Evolutionary conservation across 106 monocot species (phyloP).

Genomic region (Xerophyta viscosa): DNA sequence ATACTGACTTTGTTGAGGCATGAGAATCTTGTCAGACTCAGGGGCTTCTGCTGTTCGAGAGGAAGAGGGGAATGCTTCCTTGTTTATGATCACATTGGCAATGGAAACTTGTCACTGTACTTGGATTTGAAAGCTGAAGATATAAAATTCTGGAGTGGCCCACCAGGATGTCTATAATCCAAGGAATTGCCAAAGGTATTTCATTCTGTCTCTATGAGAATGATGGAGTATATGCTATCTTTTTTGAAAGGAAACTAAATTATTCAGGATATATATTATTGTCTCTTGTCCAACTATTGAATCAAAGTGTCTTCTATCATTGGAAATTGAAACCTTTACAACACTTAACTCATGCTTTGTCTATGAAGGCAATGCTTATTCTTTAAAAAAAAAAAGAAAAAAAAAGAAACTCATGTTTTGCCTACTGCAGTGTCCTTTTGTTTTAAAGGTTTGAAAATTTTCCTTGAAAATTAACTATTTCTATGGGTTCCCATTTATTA

Average conservation of each 20-base stretch:
- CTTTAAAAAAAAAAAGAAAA: too few relatives aligned
- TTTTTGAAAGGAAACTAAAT: too few relatives aligned
- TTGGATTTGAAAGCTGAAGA: conserved; percentile 35
- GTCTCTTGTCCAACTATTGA: too few relatives aligned
- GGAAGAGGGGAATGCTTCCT: conserved; percentile 83
- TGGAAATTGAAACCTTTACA: too few relatives aligned
- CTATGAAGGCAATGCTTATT: too few relatives aligned
- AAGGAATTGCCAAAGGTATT: conserved; percentile 78
- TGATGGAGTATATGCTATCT: background rate
- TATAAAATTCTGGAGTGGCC: conserved; percentile 55
- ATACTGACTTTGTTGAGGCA: conserved; percentile 35
- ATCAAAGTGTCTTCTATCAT: too few relatives aligned
- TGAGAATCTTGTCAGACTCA: conserved; percentile 58
- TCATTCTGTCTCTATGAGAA: background rate
- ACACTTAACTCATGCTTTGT: too few relatives aligned
- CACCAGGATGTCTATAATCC: conserved; percentile 66
- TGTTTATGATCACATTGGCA: conserved; percentile 59
- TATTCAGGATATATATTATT: too few relatives aligned
- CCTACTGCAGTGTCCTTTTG: too few relatives aligned
- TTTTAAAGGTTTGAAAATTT: background rate
- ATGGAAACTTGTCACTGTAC: conserved; percentile 58
- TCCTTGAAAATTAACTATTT: background rate
- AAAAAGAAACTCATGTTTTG: too few relatives aligned
- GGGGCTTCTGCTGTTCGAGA: conserved; percentile 77
- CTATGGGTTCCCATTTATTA: background rate